Conservation (phyloP, 1,284 basidiomycete species). For the Trichosporon sp. region DNA sequence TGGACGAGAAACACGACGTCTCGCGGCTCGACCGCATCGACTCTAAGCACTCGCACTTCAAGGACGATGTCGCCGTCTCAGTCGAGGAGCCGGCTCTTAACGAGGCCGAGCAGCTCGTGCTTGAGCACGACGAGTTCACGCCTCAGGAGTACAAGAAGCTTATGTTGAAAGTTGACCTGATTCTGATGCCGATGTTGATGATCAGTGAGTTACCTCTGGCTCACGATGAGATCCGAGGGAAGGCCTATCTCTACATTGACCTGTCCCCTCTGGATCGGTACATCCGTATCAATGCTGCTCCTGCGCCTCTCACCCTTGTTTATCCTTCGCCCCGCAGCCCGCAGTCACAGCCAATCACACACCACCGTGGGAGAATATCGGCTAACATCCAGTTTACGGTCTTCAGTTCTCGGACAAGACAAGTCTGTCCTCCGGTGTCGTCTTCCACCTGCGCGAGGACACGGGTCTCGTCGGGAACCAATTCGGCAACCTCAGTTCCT, state of each 20-base stretch:
- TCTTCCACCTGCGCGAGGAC: slow-evolving; percentile 21
- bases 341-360: too few relatives aligned
- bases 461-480: slow-evolving; percentile 18
- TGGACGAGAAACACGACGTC: background rate
- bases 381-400: slow-evolving; percentile 8
- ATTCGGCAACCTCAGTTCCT: slow-evolving; percentile 20
- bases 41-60: background rate
- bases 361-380: too few relatives aligned
- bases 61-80: background rate
- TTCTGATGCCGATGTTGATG: slow-evolving; percentile 19
- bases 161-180: slow-evolving; percentile 14
- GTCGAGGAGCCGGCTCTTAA: background rate
- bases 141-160: slow-evolving; percentile 16
- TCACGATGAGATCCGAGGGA: too few relatives aligned
- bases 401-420: slow-evolving; percentile 21
- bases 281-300: too few relatives aligned
- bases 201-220: background rate
- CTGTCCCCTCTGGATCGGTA: too few relatives aligned
- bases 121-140: slow-evolving; percentile 1
- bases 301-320: too few relatives aligned
- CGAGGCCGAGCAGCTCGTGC: background rate
- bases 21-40: background rate
- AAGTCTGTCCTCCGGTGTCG: slow-evolving; percentile 20
- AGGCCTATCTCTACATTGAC: too few relatives aligned
- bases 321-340: too few relatives aligned